Evolutionary conservation across 1,284 basidiomycete species (phyloP).

Genomic region (Neonothopanus nambi): DNA sequence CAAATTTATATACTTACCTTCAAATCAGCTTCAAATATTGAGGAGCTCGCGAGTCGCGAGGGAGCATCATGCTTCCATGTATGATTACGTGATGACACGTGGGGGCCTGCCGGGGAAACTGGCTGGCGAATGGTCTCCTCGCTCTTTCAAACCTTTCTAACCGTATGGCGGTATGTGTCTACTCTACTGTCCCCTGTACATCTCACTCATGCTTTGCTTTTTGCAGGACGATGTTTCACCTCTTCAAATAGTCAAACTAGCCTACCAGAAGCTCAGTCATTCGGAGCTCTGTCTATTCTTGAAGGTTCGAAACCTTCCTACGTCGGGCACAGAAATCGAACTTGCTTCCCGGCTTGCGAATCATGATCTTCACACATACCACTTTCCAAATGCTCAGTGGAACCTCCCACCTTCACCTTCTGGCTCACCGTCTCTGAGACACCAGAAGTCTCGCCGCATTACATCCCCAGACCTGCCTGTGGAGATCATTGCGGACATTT

Average conservation of each 20-base stretch:
- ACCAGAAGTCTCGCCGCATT: conserved; percentile 22
- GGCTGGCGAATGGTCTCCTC: background rate
- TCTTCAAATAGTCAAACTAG: conserved; percentile 53
- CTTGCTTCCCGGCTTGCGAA: conserved; percentile 68
- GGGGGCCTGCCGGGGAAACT: background rate
- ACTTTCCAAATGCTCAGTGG: conserved; percentile 44
- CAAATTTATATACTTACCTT: too few relatives aligned
- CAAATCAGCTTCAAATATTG: too few relatives aligned
- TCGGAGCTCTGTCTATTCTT: conserved; percentile 74
- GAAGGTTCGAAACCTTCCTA: conserved; percentile 65
- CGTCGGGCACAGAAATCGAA: conserved; percentile 57
- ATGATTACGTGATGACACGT: background rate
- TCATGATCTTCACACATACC: conserved; percentile 70
- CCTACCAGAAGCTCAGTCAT: conserved; percentile 67
- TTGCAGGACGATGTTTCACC: conserved; percentile 36
- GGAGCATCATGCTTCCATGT: too few relatives aligned
- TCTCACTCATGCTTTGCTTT: conserved; percentile 9
- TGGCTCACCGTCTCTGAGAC: conserved; percentile 21
- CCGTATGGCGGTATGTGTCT: conserved; percentile 25
- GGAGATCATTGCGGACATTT: conserved; percentile 73
- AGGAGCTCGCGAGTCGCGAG: background rate
- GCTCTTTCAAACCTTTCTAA: background rate
- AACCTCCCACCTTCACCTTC: conserved; percentile 22
- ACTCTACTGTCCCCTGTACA: background rate
- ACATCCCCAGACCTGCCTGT: conserved; percentile 61